Base-by-base conservation (phyloP, 352 stramenopile species). In the Thalassiosira mediterranea region DNA sequence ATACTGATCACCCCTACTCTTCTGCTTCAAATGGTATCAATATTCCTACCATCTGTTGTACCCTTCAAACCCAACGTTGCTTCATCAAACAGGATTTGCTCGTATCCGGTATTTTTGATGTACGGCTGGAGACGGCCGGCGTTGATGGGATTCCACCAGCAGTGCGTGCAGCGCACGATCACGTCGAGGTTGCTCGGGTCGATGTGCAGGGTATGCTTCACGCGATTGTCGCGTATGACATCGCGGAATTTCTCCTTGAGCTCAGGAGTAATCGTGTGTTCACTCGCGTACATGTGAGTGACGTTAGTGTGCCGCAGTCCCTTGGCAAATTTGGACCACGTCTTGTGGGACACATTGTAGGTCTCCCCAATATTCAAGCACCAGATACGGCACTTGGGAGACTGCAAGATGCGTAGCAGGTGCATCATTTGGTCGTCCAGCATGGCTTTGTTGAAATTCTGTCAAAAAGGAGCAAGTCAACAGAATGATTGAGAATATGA, bases 401-500 rank as follows among this genome's bases (percentile, higher is more conserved):
- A 70, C 52, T 93, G 78, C 10, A 96, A 58, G 10, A 96, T 87
- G 53, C 77, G 65, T 1, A 92, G 64, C 26, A 96, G 71, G 53
- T 91, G 84, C 29, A 92, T 73, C 57, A 95, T 84, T 80, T 96
- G 92, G 23, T 92, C 71, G 48, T 95, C 89, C 29, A 76, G 61
- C 84, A 96, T 93, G 19, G 88, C 90, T 52, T 89, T 88, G 58
- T 94, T 94, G 51, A 95, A 95, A 72, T 96, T 96, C 78, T 95
- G 63, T 42, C 11, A 59, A 53, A 11, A 25, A 62, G 34, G 25
- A 37, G 28, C 42, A 42, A 42, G n/a, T n/a, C n/a, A n/a, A n/a
- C n/a, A n/a, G n/a, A n/a, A n/a, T n/a, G n/a, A n/a, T n/a, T n/a
- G 34, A 42, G 34, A 42, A 42, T 7, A 7, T 42, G 34, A 42